These are phyloP conservation scores for Sordariomycetes sp. DNA, from an alignment of 2,329 filamentous ascomycete genomes.

Conservation along the genomic window DNA sequence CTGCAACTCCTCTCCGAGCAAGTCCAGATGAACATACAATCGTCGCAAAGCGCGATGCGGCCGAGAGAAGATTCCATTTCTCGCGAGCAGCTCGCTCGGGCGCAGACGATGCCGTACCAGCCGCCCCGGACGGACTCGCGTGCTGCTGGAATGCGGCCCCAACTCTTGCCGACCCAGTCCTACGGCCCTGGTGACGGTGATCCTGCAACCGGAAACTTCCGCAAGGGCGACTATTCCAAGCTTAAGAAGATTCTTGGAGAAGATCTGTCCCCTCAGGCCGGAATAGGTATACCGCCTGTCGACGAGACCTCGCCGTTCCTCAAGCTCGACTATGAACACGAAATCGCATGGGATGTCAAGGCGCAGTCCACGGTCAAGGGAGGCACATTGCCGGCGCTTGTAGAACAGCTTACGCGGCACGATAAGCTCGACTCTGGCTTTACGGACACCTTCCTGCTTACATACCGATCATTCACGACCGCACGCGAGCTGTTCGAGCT, in stretches of 20 bases:
- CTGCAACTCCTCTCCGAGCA: slow-evolving; percentile 79
- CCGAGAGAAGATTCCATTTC: slow-evolving; percentile 30
- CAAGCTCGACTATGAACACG: slow-evolving; percentile 73
- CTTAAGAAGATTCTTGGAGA: slow-evolving; percentile 55
- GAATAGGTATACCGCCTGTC: slow-evolving; percentile 25
- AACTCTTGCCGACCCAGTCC: slow-evolving; percentile 43
- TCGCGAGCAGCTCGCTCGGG: slow-evolving; percentile 41
- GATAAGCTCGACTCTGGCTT: slow-evolving; percentile 92
- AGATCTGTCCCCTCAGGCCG: slow-evolving; percentile 37
- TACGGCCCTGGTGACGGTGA: slow-evolving; percentile 42
- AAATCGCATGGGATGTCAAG: slow-evolving; percentile 84
- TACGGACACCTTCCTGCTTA: slow-evolving; percentile 95
- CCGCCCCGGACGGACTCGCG: slow-evolving; percentile 46
- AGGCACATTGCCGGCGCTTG: slow-evolving; percentile 75
- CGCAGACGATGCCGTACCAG: slow-evolving; percentile 40
- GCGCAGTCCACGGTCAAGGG: slow-evolving; percentile 68
- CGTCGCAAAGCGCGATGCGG: slow-evolving; percentile 19
- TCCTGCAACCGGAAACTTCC: slow-evolving; percentile 30
- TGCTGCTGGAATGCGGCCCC: slow-evolving; percentile 25
- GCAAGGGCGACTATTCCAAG: slow-evolving; percentile 50
- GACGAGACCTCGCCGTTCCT: slow-evolving; percentile 79
- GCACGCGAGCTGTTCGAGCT: slow-evolving; percentile 87
- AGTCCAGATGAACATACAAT: slow-evolving; percentile 25
- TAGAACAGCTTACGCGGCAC: slow-evolving; percentile 90
- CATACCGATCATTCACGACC: slow-evolving; percentile 88